Evolutionary conservation across 225 moss, liverwort and hornwort species (phyloP), one percentile per base, ranked within the genome.

Genomic region (Marchantia polymorpha): DNA sequence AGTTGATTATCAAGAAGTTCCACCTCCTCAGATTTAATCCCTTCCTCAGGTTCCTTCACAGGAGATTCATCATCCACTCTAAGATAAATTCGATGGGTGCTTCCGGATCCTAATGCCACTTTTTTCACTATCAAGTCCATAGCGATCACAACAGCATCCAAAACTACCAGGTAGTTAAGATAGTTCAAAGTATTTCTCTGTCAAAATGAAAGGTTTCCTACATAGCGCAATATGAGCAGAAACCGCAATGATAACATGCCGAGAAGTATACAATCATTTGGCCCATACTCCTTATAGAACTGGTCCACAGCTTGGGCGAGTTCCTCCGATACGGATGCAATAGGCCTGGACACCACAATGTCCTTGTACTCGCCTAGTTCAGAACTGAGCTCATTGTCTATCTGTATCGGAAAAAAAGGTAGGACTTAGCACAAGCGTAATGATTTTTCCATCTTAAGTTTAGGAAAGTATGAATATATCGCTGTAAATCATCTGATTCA

Each of bases 81-180:
- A 46, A 99, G 90, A 82, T 85, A 95, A 23, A 99, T 77, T 30
- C 99, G 90, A 82, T 92, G 93, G 17, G 93, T 95, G 6, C 90
- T 92, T 80, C 95, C 95, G 78, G 89, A 89, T 12, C 80, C 89
- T 59, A 86, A 78, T 74, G 92, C 93, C 70, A 91, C 8, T 78
- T 81, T 95, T 61, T 90, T 91, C 64, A 91, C 87, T 39, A 99
- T 82, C 92, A 92, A 78, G 74, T 99, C 95, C 77, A 92, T 86
- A 78, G 95, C 93, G 54, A 95, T 91, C 68, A 99, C 99, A 59
- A 99, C 86, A 14, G 92, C 93, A 84, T 93, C 95, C 81, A 99
- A 72, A 85, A 99, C 97, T 99, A 81, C 53, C 66, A 81, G 85
- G 54, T 86, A 84, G 79, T 90, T 82, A 87, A 73, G 74, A 80